phyloP scores from a whole-genome alignment of 2,329 filamentous ascomycete genomes.

The Botryotinia narcissicola region DNA sequence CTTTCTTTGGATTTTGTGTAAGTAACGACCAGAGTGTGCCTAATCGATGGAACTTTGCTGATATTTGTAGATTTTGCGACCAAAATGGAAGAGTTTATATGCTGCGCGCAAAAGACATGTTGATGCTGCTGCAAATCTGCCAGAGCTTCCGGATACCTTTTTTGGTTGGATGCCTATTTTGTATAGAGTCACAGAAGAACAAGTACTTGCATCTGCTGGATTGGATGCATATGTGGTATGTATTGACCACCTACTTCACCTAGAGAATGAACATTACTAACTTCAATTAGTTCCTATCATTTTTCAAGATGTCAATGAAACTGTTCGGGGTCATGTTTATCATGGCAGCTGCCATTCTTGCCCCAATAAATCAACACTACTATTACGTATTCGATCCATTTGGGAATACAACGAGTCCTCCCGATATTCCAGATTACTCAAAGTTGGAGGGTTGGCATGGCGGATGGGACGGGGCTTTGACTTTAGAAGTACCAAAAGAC shows the following conservation, averaged over 20 bases:
- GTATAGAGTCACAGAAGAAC: slow-evolving; percentile 81
- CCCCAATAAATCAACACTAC: slow-evolving; percentile 78
- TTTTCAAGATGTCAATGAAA: slow-evolving; percentile 92
- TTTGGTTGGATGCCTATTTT: slow-evolving; percentile 92
- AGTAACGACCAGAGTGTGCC: slow-evolving; percentile 34
- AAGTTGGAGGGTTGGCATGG: slow-evolving; percentile 17
- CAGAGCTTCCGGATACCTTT: slow-evolving; percentile 76
- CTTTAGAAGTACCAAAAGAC: slow-evolving; percentile 3
- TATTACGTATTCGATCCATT: slow-evolving; percentile 36
- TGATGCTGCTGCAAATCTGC: slow-evolving; percentile 59
- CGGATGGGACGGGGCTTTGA: not conserved
- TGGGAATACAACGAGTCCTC: slow-evolving; percentile 37
- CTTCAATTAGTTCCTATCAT: slow-evolving; percentile 68
- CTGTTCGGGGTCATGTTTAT: slow-evolving; percentile 78
- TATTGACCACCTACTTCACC: not conserved
- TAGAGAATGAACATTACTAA: slow-evolving; percentile 22
- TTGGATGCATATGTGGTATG: slow-evolving; percentile 88
- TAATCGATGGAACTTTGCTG: slow-evolving; percentile 28
- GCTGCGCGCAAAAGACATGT: slow-evolving; percentile 80
- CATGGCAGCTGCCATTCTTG: slow-evolving; percentile 76
- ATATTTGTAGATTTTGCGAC: slow-evolving; percentile 68
- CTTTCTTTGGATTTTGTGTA: slow-evolving; percentile 76
- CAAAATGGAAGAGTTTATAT: slow-evolving; percentile 89
- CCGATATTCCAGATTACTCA: slow-evolving; percentile 16
- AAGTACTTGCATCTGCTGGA: slow-evolving; percentile 85